phyloP scores from a whole-genome alignment of 345 rosid species.

The Crucihimalaya himalaica region DNA sequence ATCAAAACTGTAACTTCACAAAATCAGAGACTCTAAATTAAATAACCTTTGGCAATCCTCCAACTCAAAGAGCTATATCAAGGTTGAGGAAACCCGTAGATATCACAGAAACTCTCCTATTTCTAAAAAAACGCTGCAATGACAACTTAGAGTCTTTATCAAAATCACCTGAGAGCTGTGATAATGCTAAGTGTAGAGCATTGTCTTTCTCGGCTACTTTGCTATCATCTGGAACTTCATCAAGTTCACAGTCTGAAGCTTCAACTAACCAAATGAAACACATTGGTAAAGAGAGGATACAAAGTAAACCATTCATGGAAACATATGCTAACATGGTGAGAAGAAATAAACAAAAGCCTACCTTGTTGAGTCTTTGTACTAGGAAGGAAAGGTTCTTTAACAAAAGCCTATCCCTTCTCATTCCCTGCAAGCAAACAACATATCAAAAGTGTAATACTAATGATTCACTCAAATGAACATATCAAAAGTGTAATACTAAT shows the following conservation, averaged over 20 bases:
- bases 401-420: no score
- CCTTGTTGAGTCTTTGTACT: constrained; percentile 66
- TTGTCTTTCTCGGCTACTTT: constrained; percentile 55
- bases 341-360: constrained; percentile 30
- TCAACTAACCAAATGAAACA: constrained; percentile 47
- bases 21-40: constrained; percentile 9
- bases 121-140: constrained; percentile 57
- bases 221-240: constrained; percentile 58
- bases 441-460: no score
- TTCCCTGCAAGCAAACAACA: no score
- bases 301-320: neutral
- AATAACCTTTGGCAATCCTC: constrained; percentile 92
- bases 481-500: no score
- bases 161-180: constrained; percentile 66
- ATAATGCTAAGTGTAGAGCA: constrained; percentile 68
- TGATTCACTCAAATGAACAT: no score
- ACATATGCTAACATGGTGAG: no score
- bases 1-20: neutral
- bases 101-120: constrained; percentile 72
- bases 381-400: constrained; percentile 54
- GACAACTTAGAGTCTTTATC: constrained; percentile 75
- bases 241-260: constrained; percentile 63
- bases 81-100: constrained; percentile 90
- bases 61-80: constrained; percentile 82
- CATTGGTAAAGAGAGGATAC: constrained; percentile 7